Evolutionary conservation across 2,329 filamentous ascomycete species (phyloP).

Genomic region (Plenodomus biglobosus): DNA sequence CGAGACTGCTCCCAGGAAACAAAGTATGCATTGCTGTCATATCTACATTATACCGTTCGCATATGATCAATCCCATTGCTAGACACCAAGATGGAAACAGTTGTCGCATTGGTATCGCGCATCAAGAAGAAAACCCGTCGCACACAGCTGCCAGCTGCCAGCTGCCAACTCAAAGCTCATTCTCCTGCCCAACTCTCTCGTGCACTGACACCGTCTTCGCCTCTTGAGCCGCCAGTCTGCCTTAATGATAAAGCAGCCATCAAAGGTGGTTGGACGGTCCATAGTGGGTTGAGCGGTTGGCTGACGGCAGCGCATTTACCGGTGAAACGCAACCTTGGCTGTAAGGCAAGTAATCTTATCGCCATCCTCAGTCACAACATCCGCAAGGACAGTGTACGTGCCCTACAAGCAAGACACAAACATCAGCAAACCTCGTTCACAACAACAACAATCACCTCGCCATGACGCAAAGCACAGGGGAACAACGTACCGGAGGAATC

Average conservation of each 20-base stretch:
- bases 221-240: slow-evolving; percentile 16
- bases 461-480: neutral
- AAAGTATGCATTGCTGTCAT: slow-evolving; percentile 14
- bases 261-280: slow-evolving; percentile 12
- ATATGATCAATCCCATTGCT: neutral
- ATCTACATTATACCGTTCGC: slow-evolving; percentile 24
- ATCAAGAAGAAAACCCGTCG: slow-evolving; percentile 3
- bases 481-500: slow-evolving; percentile 77
- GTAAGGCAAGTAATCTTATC: slow-evolving; percentile 84
- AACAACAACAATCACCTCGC: neutral
- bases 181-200: slow-evolving; percentile 29
- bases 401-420: no score
- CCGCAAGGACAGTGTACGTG: slow-evolving; percentile 84
- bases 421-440: no score
- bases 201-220: slow-evolving; percentile 19
- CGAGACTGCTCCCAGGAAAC: neutral
- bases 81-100: slow-evolving; percentile 11
- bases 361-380: slow-evolving; percentile 74
- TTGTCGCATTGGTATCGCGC: slow-evolving; percentile 23
- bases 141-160: neutral
- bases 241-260: slow-evolving; percentile 16
- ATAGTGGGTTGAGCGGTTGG: neutral
- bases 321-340: slow-evolving; percentile 66
- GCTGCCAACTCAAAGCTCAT: slow-evolving; percentile 34
- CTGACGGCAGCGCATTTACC: slow-evolving; percentile 31